phyloP scores from a whole-genome alignment of 805 yeast genomes.

The Yarrowia keelungensis region DNA sequence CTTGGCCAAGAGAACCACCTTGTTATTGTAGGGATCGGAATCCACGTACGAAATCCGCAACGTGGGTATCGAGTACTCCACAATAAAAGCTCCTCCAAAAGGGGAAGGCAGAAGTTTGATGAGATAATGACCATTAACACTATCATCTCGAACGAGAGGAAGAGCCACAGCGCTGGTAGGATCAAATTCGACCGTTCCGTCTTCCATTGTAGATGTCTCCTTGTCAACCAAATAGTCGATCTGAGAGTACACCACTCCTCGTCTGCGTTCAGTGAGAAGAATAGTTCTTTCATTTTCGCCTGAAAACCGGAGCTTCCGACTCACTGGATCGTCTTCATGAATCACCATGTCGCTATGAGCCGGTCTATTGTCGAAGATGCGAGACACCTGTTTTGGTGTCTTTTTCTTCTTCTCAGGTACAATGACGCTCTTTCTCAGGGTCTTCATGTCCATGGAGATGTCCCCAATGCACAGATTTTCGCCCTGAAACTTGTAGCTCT shows the following conservation, averaged over 20 bases:
- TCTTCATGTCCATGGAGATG: slow-evolving; percentile 5
- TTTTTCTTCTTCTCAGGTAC: background rate
- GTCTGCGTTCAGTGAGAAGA: slow-evolving; percentile 1
- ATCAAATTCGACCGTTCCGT: slow-evolving; percentile 1
- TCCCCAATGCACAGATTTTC: background rate
- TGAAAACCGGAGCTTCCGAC: background rate
- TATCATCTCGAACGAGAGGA: slow-evolving; percentile 2
- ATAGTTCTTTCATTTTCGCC: slow-evolving; percentile 1
- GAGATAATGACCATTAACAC: slow-evolving; percentile 1
- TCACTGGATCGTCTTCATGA: slow-evolving; percentile 13
- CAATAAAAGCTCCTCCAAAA: slow-evolving; percentile 6
- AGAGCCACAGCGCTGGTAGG: slow-evolving; percentile 1
- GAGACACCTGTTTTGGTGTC: background rate
- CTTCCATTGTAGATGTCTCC: background rate
- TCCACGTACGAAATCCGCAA: slow-evolving; percentile 7
- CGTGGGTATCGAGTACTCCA: slow-evolving; percentile 13
- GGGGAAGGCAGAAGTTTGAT: slow-evolving; percentile 6
- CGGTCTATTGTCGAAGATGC: background rate
- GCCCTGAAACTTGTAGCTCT: slow-evolving; percentile 2
- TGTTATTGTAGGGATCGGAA: slow-evolving; percentile 2
- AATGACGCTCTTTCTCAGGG: background rate
- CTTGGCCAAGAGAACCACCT: slow-evolving; percentile 17
- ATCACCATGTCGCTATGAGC: background rate
- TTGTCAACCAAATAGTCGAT: slow-evolving; percentile 7
- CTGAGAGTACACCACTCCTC: slow-evolving; percentile 1